Percentiles rank a stretch among this genome's conserved stretches.
These are phyloP conservation scores for Cercophora scortea DNA, from an alignment of 495 filamentous ascomycete genomes.

Conservation along the genomic window DNA sequence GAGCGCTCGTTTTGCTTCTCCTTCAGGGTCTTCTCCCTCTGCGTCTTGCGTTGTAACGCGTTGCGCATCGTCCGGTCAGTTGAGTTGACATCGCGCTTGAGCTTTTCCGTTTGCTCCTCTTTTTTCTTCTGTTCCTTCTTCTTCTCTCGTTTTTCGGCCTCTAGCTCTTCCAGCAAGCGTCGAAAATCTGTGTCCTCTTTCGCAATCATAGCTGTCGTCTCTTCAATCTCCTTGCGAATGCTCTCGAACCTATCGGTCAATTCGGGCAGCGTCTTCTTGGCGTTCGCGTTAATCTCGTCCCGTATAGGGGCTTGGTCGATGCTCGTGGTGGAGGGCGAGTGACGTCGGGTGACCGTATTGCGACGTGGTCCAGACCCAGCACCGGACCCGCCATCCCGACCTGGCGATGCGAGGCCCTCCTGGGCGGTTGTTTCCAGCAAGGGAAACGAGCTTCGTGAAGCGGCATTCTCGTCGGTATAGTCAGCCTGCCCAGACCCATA, in stretches of 20 bases:
- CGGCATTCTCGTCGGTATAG: slow-evolving; percentile 29
- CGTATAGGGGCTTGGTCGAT: slow-evolving; percentile 44
- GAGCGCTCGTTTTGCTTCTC: slow-evolving; percentile 61
- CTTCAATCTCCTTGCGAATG: slow-evolving; percentile 62
- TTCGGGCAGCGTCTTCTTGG: slow-evolving; percentile 40
- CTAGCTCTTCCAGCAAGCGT: slow-evolving; percentile 68
- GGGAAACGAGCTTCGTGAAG: slow-evolving; percentile 30
- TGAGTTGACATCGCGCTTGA: slow-evolving; percentile 71
- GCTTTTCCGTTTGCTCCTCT: slow-evolving; percentile 72
- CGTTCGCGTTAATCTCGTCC: slow-evolving; percentile 33
- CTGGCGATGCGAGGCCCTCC: slow-evolving; percentile 43
- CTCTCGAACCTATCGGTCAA: slow-evolving; percentile 65
- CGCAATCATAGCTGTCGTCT: slow-evolving; percentile 41
- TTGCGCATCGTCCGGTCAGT: slow-evolving; percentile 75
- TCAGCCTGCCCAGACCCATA: slow-evolving; percentile 30
- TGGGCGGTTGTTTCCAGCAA: slow-evolving; percentile 49
- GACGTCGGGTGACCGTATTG: slow-evolving; percentile 61
- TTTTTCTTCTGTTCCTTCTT: slow-evolving; percentile 71
- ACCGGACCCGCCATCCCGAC: slow-evolving; percentile 52
- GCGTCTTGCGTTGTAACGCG: slow-evolving; percentile 70
- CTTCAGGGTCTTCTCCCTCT: slow-evolving; percentile 72
- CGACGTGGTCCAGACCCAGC: slow-evolving; percentile 52
- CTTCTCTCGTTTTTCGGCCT: slow-evolving; percentile 61
- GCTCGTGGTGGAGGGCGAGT: slow-evolving; percentile 63
- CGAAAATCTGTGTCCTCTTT: slow-evolving; percentile 62